phyloP scores from a whole-genome alignment of 352 stramenopile species.

The Phytophthora melonis region DNA sequence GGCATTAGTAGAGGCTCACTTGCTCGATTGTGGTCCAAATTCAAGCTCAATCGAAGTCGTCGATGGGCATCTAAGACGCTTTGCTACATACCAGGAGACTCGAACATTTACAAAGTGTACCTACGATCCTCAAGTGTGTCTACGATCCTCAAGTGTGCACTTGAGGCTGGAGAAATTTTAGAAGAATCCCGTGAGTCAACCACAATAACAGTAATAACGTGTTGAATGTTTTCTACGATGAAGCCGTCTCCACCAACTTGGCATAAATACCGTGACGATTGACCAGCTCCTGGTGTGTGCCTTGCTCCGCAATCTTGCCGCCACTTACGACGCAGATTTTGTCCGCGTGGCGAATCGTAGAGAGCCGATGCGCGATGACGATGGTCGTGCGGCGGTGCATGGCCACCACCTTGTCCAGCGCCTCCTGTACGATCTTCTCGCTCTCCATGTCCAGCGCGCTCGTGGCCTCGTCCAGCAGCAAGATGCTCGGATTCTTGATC shows the following conservation, averaged over 20 bases:
- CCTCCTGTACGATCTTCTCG: slow-evolving; percentile 64
- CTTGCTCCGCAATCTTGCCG: slow-evolving; percentile 32
- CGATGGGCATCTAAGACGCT: too few relatives aligned
- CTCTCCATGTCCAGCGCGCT: slow-evolving; percentile 70
- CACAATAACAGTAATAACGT: background rate
- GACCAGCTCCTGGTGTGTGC: slow-evolving; percentile 30
- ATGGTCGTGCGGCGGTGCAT: slow-evolving; percentile 75
- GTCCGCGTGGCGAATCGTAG: slow-evolving; percentile 42
- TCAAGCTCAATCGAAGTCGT: too few relatives aligned
- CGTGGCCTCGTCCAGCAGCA: slow-evolving; percentile 58
- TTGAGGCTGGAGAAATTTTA: too few relatives aligned
- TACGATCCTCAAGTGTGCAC: too few relatives aligned
- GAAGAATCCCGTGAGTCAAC: too few relatives aligned
- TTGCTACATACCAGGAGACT: too few relatives aligned
- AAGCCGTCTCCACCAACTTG: slow-evolving; percentile 9
- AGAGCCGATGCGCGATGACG: slow-evolving; percentile 88
- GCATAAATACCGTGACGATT: slow-evolving; percentile 12
- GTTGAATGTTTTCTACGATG: slow-evolving; percentile 1
- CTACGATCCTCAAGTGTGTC: too few relatives aligned
- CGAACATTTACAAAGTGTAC: too few relatives aligned
- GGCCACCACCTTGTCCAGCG: slow-evolving; percentile 39
- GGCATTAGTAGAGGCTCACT: too few relatives aligned
- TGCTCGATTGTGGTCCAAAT: too few relatives aligned
- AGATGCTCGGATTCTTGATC: slow-evolving; percentile 49
- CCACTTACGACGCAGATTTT: slow-evolving; percentile 32